These are phyloP conservation scores for Camellia granthamiana DNA, from an alignment of 148 eudicot species.

Conservation along the genomic window DNA sequence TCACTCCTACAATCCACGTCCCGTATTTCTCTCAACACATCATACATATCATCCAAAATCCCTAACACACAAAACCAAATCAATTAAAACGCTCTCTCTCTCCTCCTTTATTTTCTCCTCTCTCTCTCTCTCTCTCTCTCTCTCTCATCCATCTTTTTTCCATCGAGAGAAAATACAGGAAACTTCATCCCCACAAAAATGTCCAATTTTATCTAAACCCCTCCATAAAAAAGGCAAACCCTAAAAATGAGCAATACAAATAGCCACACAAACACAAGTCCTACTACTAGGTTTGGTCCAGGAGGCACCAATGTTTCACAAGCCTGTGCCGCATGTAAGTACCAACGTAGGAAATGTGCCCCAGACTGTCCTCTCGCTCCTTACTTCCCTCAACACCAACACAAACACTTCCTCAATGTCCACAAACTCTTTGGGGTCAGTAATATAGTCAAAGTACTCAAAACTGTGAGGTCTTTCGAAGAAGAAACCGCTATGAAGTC, in stretches of 20 bases:
- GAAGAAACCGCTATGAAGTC: slow-evolving; percentile 40
- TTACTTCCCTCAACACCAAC: slow-evolving; percentile 29
- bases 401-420: slow-evolving; percentile 24
- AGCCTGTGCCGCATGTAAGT: slow-evolving; percentile 46
- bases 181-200: background rate
- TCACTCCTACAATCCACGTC: background rate
- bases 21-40: background rate
- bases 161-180: background rate
- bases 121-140: background rate
- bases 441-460: slow-evolving; percentile 44
- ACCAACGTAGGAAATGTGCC: slow-evolving; percentile 33
- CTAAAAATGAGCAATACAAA: background rate
- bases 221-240: background rate
- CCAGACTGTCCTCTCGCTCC: slow-evolving; percentile 38
- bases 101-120: background rate
- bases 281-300: background rate
- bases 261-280: background rate
- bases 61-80: background rate
- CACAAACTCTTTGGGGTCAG: slow-evolving; percentile 51
- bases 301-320: slow-evolving; percentile 11
- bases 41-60: background rate
- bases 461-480: slow-evolving; percentile 19
- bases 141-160: background rate
- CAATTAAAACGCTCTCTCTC: background rate
- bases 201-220: background rate